Base-by-base conservation (phyloP, 106 monocot genomes). In the Dendrobium huoshanense region DNA sequence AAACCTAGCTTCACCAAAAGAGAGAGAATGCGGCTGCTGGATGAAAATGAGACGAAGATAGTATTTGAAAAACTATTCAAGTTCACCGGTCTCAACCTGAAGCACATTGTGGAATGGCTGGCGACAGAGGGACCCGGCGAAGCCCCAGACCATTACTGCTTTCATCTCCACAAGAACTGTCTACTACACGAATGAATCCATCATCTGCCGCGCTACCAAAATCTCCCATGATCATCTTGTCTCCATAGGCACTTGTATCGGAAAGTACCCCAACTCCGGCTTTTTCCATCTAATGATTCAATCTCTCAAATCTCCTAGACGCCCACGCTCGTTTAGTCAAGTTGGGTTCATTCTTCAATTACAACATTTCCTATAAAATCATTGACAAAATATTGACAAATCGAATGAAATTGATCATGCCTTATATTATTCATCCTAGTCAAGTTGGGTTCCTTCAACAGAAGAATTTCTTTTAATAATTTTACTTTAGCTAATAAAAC, bases 91-190 rank as follows among this genome's bases (percentile, higher is more conserved):
- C 78, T 89, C 7, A 94, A 98, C 80, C 92, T 98, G 3, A 88
- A 89, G 83, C 90, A 89, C 85, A 89, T 98, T 79, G 88, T 98
- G 18, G 92, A 98, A 65, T 89, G 94, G 25, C 91, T 92, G 9
- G 87, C 89, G 31, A 79, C 72, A 2, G 89, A 91, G 37, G 37
- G 37, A 37, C 37, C 37, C 37, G 3, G 3, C 37, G 37, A 37
- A 37, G 37, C 37, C 37, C 37, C 37, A 3, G 37, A 0, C 37
- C 37, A 3, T 2, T 37, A 37, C 37, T 37, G 37, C 37, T 37
- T 37, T 3, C 37, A 3, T 37, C 37, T 37, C 37, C 37, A 37
- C 37, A 37, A 37, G 37, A 37, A 37, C 37, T 86, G 92, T 98
- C 74, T 94, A 83, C 85, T 98, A 98, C 78, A 31, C 1, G 31